phyloP scores from a whole-genome alignment of 495 filamentous ascomycete species.

The Penicillium argentinense region DNA sequence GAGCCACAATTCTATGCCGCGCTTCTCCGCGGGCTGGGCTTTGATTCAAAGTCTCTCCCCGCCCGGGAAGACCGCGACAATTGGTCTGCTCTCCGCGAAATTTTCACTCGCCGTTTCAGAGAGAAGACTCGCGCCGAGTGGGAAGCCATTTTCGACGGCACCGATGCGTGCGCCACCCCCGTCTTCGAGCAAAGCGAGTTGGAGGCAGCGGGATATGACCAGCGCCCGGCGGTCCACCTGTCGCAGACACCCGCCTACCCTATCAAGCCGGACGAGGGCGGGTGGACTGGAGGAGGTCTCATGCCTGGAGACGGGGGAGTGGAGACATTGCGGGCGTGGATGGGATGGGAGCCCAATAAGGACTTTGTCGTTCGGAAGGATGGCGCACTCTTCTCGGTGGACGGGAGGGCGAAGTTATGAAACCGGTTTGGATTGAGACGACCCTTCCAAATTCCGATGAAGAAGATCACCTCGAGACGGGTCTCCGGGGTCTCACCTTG shows the following conservation, averaged over 20 bases:
- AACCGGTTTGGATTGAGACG: neutral
- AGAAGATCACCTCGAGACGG: neutral
- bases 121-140: conserved; percentile 76
- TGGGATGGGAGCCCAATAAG: conserved; percentile 70
- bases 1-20: conserved; percentile 80
- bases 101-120: conserved; percentile 66
- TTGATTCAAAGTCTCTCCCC: conserved; percentile 55
- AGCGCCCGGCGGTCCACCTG: conserved; percentile 72
- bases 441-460: neutral
- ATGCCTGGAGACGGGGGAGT: conserved; percentile 68
- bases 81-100: conserved; percentile 63
- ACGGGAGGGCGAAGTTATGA: conserved; percentile 50
- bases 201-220: conserved; percentile 65
- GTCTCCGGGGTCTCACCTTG: neutral
- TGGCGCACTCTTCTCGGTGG: conserved; percentile 50
- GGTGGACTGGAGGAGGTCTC: conserved; percentile 62
- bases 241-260: conserved; percentile 60
- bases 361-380: conserved; percentile 64
- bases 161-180: conserved; percentile 89
- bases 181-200: conserved; percentile 75
- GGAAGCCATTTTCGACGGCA: conserved; percentile 83
- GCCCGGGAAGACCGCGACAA: conserved; percentile 51
- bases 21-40: conserved; percentile 62
- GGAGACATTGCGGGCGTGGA: conserved; percentile 69
- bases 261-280: conserved; percentile 58